Percentiles rank a stretch among this genome's conserved stretches.
These are phyloP conservation scores for Euphorbia tirucalli DNA, from an alignment of 345 rosid genomes.

Conservation along the genomic window DNA sequence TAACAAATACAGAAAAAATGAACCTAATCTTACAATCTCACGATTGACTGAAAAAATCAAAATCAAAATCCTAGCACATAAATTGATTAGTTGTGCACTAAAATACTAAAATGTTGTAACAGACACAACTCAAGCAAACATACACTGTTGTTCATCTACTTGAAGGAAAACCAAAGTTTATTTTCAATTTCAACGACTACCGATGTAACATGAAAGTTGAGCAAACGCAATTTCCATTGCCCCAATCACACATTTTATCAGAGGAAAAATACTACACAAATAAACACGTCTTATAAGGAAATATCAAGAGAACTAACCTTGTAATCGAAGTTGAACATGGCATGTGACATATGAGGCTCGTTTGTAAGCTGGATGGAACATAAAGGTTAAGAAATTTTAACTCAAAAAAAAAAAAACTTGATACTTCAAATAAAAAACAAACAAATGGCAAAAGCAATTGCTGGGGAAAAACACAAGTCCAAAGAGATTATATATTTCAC, in stretches of 20 bases:
- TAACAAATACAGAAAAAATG: too few relatives aligned
- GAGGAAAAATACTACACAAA: not conserved
- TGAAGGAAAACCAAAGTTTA: too few relatives aligned
- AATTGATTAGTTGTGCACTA: too few relatives aligned
- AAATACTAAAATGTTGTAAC: too few relatives aligned
- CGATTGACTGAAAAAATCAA: too few relatives aligned
- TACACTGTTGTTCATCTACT: too few relatives aligned
- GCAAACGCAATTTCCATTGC: not conserved
- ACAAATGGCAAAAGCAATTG: not conserved
- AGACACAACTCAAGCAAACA: too few relatives aligned
- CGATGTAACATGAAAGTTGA: not conserved
- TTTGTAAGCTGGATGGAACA: slow-evolving; percentile 57
- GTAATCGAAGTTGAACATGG: slow-evolving; percentile 84
- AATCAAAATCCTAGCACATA: too few relatives aligned
- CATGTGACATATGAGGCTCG: slow-evolving; percentile 88
- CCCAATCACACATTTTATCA: not conserved
- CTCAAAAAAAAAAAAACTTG: not conserved
- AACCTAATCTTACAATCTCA: too few relatives aligned
- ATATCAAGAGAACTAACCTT: slow-evolving; percentile 45
- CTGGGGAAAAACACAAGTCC: not conserved
- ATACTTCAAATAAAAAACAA: not conserved
- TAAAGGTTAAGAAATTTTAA: slow-evolving; percentile 21
- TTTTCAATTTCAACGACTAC: too few relatives aligned
- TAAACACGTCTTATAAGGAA: not conserved
- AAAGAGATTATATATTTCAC: slow-evolving; percentile 31